Base-by-base conservation (phyloP, 192 early-diverging fungal species). In the Coemansia sp. region DNA sequence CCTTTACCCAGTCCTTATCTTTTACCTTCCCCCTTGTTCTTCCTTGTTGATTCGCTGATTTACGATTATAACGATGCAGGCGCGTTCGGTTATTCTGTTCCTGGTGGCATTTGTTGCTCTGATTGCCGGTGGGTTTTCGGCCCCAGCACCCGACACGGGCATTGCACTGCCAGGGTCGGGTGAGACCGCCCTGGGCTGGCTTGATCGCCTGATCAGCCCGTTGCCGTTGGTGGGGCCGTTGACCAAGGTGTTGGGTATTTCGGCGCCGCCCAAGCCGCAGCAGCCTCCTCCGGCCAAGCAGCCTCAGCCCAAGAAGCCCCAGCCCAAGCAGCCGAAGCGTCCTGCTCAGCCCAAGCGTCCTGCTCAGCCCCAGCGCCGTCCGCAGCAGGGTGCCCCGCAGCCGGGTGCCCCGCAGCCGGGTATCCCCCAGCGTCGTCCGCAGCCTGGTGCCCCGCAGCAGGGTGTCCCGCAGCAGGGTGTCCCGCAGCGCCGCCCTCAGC, bases 121-220 rank as follows among this genome's bases (percentile, higher is more conserved):
- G 22, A 30, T 64, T 10, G 53, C 61, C 10, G 48, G 55, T 0
- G 48, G 32, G 0, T n/a, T 64, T 2, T 46, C 51, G 8, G 47
- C 60, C 2, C 58, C 65, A 19, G 44, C 37, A 4, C 68, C 68
- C 7, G 56, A 72, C 2, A 44, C 47, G 3, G 68, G 68, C n/a
- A 41, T 72, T 38, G 56, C 68, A 10, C 40, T 72, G 23, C 68
- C 68, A 0, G 61, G 61, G 1, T 51, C 51, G 1, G 68, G 61
- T 4, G 68, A 72, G 17, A 46, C 52, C 0, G 45, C 49, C 16
- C 34, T 60, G 11, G 48, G 61, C 34, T 72, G 57, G 51, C 52
- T 72, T 3, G 38, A 60, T 26, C 68, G 68, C n/a, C 53, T 72
- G 33, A 21, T 72, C 3, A 46, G 38, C 27, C 61, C 61, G 20